Evolutionary conservation across 495 filamentous ascomycete genomes (phyloP).

Genomic region (Aspergillus heteromorphus): DNA sequence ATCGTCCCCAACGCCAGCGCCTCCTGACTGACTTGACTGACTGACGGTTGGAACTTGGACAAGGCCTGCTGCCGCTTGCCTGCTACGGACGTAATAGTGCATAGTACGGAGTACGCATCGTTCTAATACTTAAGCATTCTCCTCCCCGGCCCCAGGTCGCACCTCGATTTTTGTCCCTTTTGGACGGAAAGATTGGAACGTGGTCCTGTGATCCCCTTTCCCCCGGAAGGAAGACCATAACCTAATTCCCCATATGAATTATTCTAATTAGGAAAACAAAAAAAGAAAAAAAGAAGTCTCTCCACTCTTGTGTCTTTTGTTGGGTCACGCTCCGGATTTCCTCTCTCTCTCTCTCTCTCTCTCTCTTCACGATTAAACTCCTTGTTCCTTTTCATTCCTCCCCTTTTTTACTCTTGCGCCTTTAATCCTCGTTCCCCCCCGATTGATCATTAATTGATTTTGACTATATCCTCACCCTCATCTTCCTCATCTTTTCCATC

Average conservation of each 20-base stretch:
- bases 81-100: too few relatives aligned
- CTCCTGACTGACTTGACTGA: slow-evolving; percentile 10
- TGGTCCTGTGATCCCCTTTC: slow-evolving; percentile 2
- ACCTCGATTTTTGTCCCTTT: slow-evolving; percentile 16
- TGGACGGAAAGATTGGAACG: slow-evolving; percentile 17
- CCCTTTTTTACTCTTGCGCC: too few relatives aligned
- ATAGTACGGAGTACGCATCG: too few relatives aligned
- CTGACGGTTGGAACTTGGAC: neutral
- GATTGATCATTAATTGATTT: neutral
- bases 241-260: neutral
- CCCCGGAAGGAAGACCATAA: neutral
- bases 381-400: too few relatives aligned
- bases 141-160: slow-evolving; percentile 17
- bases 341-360: neutral
- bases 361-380: neutral
- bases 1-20: slow-evolving; percentile 21
- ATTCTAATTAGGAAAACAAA: slow-evolving; percentile 2
- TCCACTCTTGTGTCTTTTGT: slow-evolving; percentile 21
- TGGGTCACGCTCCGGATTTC: slow-evolving; percentile 1
- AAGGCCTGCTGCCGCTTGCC: too few relatives aligned
- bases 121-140: slow-evolving; percentile 20
- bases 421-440: too few relatives aligned
- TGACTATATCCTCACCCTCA: neutral
- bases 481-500: slow-evolving; percentile 1
- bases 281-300: slow-evolving; percentile 17